Evolutionary conservation across 2,329 filamentous ascomycete species (phyloP), one percentile per base, ranked within the genome.

Genomic region (Microdochium bolleyi): DNA sequence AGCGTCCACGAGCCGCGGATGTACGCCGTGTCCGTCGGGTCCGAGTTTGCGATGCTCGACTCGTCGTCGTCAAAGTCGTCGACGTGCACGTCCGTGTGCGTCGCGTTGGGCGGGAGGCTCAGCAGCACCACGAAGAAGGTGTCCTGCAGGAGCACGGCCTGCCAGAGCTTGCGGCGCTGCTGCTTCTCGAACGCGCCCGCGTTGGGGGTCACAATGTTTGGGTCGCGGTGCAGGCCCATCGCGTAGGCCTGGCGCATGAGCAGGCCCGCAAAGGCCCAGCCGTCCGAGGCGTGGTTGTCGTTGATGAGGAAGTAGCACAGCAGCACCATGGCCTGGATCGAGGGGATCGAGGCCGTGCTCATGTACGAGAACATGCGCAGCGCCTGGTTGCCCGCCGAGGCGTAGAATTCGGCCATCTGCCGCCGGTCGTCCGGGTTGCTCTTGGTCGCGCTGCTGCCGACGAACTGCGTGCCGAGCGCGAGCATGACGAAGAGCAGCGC

Each of bases 271-370:
- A 91, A 92, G 0, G 87, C 85, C 84, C 88, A 92, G 1, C 88
- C 88, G 64, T 92, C 88, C 0, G 85, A 88, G 3, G 87, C 87
- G 61, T 92, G 88, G 61, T 91, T 91, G 66, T 92, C 88, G 61
- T 92, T 92, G 72, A 92, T 91, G 34, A 92, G 74, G 60, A 92
- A 92, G 63, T 92, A 92, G 0, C 84, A 84, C 54, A 91, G 83
- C n/a, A 92, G 70, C 0, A 91, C 84, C 87, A 92, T 92, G 48
- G 88, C 83, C 66, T 90, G 87, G 30, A 92, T 82, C 1, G 87
- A 88, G 24, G 83, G 75, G 50, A 90, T 75, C 0, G 85, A 88
- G 2, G 87, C 85, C 48, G 82, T 83, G 65, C 87, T 91, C 2
- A 92, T 76, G 61, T 91, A 92, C 0, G 86, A 89, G 53, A 83